Evolutionary conservation across 768 basidiomycete genomes (phyloP).

Genomic region (Russula emetica): DNA sequence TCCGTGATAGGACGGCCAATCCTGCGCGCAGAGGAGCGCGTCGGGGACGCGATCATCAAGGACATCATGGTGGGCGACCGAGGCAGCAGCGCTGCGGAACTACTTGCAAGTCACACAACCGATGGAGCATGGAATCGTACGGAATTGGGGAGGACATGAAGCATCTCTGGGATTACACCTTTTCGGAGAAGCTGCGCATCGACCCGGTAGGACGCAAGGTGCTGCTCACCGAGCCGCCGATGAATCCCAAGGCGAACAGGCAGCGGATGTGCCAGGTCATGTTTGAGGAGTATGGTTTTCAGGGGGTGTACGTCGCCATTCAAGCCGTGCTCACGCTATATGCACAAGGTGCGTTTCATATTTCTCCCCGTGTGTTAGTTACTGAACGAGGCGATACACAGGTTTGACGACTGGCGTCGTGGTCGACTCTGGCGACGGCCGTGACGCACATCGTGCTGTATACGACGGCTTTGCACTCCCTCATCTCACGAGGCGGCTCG

Average conservation of each 20-base stretch:
- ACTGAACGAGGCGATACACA: slow-evolving; percentile 32
- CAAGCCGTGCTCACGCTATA: slow-evolving; percentile 98
- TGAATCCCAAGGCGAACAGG: slow-evolving; percentile 95
- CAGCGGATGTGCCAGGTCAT: slow-evolving; percentile 96
- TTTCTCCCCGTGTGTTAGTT: background rate
- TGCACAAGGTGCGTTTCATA: slow-evolving; percentile 76
- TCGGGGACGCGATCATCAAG: slow-evolving; percentile 80
- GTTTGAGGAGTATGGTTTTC: slow-evolving; percentile 98
- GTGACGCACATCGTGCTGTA: slow-evolving; percentile 98
- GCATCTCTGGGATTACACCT: slow-evolving; percentile 97
- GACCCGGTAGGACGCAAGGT: slow-evolving; percentile 86
- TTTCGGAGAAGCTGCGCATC: slow-evolving; percentile 89
- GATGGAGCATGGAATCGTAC: slow-evolving; percentile 98
- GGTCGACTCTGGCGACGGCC: slow-evolving; percentile 98
- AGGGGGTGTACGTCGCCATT: slow-evolving; percentile 94
- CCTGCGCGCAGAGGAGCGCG: slow-evolving; percentile 93
- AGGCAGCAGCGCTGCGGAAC: slow-evolving; percentile 89
- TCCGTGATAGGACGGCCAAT: slow-evolving; percentile 97
- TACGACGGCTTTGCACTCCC: slow-evolving; percentile 96
- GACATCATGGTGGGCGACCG: slow-evolving; percentile 99
- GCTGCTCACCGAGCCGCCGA: slow-evolving; percentile 94
- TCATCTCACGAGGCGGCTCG: slow-evolving; percentile 88
- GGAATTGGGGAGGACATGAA: slow-evolving; percentile 99
- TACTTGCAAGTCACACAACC: slow-evolving; percentile 97
- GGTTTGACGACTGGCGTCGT: slow-evolving; percentile 98